Evolutionary conservation across 2,329 filamentous ascomycete genomes (phyloP).

Genomic region (Fusarium aywerte): DNA sequence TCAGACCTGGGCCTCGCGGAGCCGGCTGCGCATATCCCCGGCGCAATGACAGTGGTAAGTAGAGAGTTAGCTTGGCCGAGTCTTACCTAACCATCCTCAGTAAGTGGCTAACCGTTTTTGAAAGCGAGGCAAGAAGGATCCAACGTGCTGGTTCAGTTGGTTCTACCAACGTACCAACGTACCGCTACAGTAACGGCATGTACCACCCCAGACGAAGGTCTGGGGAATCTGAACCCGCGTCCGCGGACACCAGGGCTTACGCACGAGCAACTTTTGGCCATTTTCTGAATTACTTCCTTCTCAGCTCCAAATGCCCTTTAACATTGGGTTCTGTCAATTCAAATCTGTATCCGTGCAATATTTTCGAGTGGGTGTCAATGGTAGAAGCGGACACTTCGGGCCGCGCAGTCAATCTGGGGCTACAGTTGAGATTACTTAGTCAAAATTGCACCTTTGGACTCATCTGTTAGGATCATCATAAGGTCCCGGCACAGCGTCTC

Average conservation of each 20-base stretch:
- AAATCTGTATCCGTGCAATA: conserved; percentile 9
- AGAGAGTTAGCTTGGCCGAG: conserved; percentile 11
- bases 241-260: conserved; percentile 30
- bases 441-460: conserved; percentile 34
- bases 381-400: conserved; percentile 20
- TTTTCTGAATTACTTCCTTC: background rate
- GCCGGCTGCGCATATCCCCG: conserved; percentile 44
- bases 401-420: conserved; percentile 34
- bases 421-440: conserved; percentile 7
- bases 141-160: conserved; percentile 42
- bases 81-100: conserved; percentile 39
- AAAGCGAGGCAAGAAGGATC: conserved; percentile 39
- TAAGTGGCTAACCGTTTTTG: conserved; percentile 36
- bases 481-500: conserved; percentile 43
- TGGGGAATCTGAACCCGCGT: conserved; percentile 39
- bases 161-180: conserved; percentile 7
- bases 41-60: conserved; percentile 15
- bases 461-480: conserved; percentile 32
- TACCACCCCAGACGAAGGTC: conserved; percentile 34
- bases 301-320: background rate
- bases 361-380: conserved; percentile 11
- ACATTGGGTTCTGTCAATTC: background rate
- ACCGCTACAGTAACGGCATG: conserved; percentile 31
- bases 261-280: conserved; percentile 15
- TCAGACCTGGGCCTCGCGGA: conserved; percentile 42